phyloP scores from a whole-genome alignment of 2,329 filamentous ascomycete genomes.

The Venturia effusa region DNA sequence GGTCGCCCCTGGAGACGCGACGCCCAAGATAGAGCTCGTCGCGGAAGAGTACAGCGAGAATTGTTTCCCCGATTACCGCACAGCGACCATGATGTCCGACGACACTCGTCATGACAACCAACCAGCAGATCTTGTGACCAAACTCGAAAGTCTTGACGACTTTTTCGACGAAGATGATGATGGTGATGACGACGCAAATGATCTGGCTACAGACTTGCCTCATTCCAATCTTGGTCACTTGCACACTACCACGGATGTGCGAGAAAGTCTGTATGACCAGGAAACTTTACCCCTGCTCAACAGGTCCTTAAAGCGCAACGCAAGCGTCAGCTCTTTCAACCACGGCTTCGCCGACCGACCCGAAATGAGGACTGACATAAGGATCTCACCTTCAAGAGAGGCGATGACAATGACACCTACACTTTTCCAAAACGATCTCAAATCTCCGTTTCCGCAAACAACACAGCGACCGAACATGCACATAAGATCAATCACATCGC shows the following conservation, averaged over 20 bases:
- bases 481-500: conserved; percentile 74
- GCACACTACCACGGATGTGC: conserved; percentile 16
- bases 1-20: conserved; percentile 50
- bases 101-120: conserved; percentile 42
- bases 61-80: conserved; percentile 67
- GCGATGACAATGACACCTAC: conserved; percentile 46
- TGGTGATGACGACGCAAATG: conserved; percentile 30
- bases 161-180: conserved; percentile 40
- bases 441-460: conserved; percentile 15
- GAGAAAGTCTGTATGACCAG: conserved; percentile 81
- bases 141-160: conserved; percentile 43
- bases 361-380: not conserved
- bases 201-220: conserved; percentile 15
- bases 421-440: conserved; percentile 28
- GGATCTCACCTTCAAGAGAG: conserved; percentile 24
- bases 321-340: conserved; percentile 67
- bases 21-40: conserved; percentile 86
- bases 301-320: conserved; percentile 63
- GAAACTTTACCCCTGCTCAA: conserved; percentile 84
- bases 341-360: conserved; percentile 67
- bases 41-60: conserved; percentile 71
- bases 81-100: conserved; percentile 88
- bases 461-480: conserved; percentile 57
- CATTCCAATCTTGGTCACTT: not conserved
- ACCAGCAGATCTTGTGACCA: conserved; percentile 55